Evolutionary conservation across 116 monocot species (phyloP), one percentile per base, ranked within the genome.

Genomic region (Zostera marina): DNA sequence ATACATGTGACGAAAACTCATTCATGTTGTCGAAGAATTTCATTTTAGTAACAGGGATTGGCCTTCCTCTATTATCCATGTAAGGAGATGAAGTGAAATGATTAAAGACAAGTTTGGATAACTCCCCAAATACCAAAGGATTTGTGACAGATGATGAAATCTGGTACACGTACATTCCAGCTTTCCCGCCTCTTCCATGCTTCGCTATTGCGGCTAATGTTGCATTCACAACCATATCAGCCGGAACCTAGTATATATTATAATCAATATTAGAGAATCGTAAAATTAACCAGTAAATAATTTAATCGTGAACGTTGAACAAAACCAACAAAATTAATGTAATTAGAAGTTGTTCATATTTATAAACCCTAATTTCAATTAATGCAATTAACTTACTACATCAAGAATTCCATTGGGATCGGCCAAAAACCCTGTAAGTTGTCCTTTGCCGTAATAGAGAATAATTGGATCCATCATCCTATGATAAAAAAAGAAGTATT

Each of bases 401-500:
- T 94, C 94, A 21, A 88, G 76, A 8, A 94, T 79, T 22, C 76
- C 81, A 56, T 82, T 62, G 0, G 79, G 73, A 54, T 94, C 88
- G 14, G 69, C 88, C 13, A 75, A 67, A 72, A 94, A 94, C 0
- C 94, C 81, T 49, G 59, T 75, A 4, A 94, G 81, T 52, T 84
- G 84, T 1, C 94, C 88, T 76, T 94, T 94, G 8, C 88, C 94
- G 46, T 94, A 94, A 63, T 75, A 77, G 3, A 94, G 70, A 44
- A 94, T 61, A 41, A 94, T 65, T 41, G 88, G 84, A 58, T 94
- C 94, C 81, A 88, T 88, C 85, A 88, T 94, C 68, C 94, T 94
- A 63, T 4, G 4, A 63, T 4, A 26, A 26, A 4, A 16, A 8
- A 54, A 3, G 51, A 1, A 9, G 10, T 9, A 11, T 40, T 15